A percentile compares a stretch with the other conserved stretches of the same genome.
These are phyloP conservation scores for Penicillium steckii DNA, from an alignment of 495 filamentous ascomycete species.

Conservation along the genomic window DNA sequence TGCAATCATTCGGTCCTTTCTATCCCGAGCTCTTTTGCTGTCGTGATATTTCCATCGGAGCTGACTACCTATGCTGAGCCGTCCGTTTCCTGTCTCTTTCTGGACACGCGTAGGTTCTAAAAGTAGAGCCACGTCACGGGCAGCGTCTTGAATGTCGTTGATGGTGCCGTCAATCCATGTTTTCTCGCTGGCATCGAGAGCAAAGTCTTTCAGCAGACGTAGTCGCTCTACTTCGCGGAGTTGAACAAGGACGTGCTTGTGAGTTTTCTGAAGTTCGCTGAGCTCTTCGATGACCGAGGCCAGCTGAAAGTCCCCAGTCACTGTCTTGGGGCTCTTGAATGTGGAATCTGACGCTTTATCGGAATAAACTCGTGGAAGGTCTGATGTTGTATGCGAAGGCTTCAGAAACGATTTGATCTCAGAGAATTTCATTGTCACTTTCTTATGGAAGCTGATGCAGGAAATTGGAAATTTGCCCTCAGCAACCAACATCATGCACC, in stretches of 20 bases:
- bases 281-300: slow-evolving; percentile 19
- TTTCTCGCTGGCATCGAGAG: slow-evolving; percentile 15
- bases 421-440: neutral
- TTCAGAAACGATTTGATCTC: neutral
- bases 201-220: slow-evolving; percentile 11
- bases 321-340: too few relatives aligned
- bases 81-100: slow-evolving; percentile 10
- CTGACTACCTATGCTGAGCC: slow-evolving; percentile 15
- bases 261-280: slow-evolving; percentile 23
- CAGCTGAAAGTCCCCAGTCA: neutral
- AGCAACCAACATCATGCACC: too few relatives aligned
- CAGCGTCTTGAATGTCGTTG: slow-evolving; percentile 19
- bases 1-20: slow-evolving; percentile 16
- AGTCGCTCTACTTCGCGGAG: slow-evolving; percentile 23
- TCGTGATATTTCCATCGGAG: slow-evolving; percentile 27
- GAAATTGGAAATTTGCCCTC: neutral
- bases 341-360: too few relatives aligned
- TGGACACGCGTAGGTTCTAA: slow-evolving; percentile 22
- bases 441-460: neutral
- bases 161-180: slow-evolving; percentile 24
- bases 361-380: too few relatives aligned
- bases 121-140: slow-evolving; percentile 15
- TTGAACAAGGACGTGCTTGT: slow-evolving; percentile 18
- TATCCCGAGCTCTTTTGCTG: slow-evolving; percentile 19
- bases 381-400: too few relatives aligned